A percentile compares a stretch with the other conserved stretches of the same genome.
Conservation (phyloP, 2,329 filamentous ascomycete species). For the Aspergillus sp. region DNA sequence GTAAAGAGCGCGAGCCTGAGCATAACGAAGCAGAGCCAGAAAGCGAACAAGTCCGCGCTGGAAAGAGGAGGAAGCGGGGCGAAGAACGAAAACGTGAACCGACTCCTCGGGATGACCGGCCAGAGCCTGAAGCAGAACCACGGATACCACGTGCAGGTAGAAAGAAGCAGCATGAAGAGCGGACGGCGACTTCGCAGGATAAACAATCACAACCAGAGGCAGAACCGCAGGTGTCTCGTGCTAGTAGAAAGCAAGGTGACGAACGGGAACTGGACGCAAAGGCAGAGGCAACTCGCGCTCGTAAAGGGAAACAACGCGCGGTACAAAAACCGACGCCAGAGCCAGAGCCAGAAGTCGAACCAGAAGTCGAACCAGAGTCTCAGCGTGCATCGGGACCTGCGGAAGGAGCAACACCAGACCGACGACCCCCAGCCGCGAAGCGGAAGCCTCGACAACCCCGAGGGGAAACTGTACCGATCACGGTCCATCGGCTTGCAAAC, state of each 20-base stretch:
- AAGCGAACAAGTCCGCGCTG: neutral
- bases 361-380: conserved; percentile 4
- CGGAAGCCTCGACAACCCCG: conserved; percentile 30
- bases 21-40: conserved; percentile 2
- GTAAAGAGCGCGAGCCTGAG: neutral
- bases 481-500: conserved; percentile 42
- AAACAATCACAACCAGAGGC: neutral
- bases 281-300: neutral
- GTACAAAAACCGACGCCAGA: neutral
- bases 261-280: neutral
- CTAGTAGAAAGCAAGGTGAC: neutral
- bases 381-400: conserved; percentile 13
- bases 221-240: neutral
- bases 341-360: neutral
- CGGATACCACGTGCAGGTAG: neutral
- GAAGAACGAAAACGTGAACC: neutral
- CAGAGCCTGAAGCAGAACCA: neutral
- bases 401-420: conserved; percentile 11
- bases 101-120: neutral
- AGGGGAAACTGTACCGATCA: conserved; percentile 41
- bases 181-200: neutral
- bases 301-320: neutral
- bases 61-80: neutral
- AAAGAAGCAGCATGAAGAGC: neutral
- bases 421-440: conserved; percentile 16